Conservation (phyloP, 352 stramenopile species). For the Halophytophthora polymorphica region DNA sequence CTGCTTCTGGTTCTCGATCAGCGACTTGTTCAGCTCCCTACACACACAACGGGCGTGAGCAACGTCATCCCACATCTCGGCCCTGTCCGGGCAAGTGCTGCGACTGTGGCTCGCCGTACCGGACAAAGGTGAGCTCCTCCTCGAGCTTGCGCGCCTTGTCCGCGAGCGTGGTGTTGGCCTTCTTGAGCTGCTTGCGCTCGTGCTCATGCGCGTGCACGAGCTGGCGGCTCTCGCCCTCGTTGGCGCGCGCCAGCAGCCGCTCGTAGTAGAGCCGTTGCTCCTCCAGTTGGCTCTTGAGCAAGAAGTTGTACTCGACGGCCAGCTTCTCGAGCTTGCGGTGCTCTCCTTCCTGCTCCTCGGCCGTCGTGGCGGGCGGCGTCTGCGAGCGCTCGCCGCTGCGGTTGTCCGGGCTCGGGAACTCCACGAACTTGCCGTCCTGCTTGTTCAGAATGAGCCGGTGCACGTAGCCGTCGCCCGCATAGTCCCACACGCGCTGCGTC, state of each 20-base stretch:
- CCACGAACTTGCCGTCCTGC: constrained; percentile 94
- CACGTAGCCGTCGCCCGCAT: constrained; percentile 88
- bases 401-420: constrained; percentile 89
- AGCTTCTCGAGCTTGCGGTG: constrained; percentile 96
- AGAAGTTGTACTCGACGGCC: constrained; percentile 94
- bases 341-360: constrained; percentile 89
- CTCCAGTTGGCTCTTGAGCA: constrained; percentile 96
- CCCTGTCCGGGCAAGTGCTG: not conserved
- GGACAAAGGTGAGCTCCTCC: constrained; percentile 79
- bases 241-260: constrained; percentile 53
- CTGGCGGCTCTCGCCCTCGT: constrained; percentile 57
- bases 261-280: constrained; percentile 95
- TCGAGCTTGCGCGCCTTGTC: constrained; percentile 77
- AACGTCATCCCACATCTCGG: constrained; percentile 4
- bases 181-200: constrained; percentile 83
- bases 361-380: constrained; percentile 52
- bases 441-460: constrained; percentile 89
- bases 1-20: constrained; percentile 87
- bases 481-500: constrained; percentile 96
- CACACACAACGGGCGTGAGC: constrained; percentile 4
- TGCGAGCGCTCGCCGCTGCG: constrained; percentile 69
- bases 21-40: constrained; percentile 83
- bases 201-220: constrained; percentile 56
- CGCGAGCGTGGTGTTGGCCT: constrained; percentile 55
- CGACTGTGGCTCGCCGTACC: constrained; percentile 25